These are phyloP conservation scores for Chlamydomonas applanata DNA, from an alignment of 139 green algal species.

Conservation along the genomic window DNA sequence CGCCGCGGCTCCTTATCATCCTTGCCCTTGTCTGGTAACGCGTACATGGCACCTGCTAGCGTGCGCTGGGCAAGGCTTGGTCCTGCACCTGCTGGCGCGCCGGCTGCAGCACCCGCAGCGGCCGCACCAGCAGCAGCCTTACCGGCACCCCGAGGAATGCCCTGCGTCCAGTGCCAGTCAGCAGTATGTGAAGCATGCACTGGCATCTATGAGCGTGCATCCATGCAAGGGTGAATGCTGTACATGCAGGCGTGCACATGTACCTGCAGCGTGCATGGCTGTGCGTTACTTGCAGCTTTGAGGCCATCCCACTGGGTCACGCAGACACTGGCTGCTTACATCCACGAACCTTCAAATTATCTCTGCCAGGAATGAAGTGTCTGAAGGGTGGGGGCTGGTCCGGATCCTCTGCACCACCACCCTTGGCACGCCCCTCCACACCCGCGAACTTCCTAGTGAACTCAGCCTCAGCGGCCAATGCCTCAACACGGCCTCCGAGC, in stretches of 20 bases:
- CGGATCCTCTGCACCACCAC: slow-evolving; percentile 14
- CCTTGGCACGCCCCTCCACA: slow-evolving; percentile 18
- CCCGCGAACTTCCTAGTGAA: slow-evolving; percentile 45
- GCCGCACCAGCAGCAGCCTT: not conserved
- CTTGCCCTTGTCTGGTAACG: not conserved
- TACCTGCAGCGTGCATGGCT: too few relatives aligned
- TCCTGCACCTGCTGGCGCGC: not conserved
- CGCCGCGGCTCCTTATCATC: not conserved
- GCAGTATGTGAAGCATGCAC: too few relatives aligned
- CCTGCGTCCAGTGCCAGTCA: too few relatives aligned
- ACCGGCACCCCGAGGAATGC: not conserved
- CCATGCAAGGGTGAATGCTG: too few relatives aligned
- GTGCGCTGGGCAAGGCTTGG: not conserved
- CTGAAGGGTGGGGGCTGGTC: slow-evolving; percentile 42
- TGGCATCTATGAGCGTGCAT: too few relatives aligned
- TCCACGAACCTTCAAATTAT: not conserved
- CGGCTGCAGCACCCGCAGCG: not conserved
- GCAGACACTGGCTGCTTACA: too few relatives aligned
- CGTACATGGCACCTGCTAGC: not conserved
- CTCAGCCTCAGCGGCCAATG: slow-evolving; percentile 42
- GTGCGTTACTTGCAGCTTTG: too few relatives aligned
- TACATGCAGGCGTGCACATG: too few relatives aligned
- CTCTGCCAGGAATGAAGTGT: slow-evolving; percentile 29
- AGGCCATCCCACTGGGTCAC: too few relatives aligned
- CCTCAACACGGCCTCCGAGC: slow-evolving; percentile 44